A percentile compares a stretch with the other conserved stretches of the same genome.
Evolutionary conservation across 805 yeast species (phyloP).

Genomic region (Saccharomycopsis javanensis): DNA sequence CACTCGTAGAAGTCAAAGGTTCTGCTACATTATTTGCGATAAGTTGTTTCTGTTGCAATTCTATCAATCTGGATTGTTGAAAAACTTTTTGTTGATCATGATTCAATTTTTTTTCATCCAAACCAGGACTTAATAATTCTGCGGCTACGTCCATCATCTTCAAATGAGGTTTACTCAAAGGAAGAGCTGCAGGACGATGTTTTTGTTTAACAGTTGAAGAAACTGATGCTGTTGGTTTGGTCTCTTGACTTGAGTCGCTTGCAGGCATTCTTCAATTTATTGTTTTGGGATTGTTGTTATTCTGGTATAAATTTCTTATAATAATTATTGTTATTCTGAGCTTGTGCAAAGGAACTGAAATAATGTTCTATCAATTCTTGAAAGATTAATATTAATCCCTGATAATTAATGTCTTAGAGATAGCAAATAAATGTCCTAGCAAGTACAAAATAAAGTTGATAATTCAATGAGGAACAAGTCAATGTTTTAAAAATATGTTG

Average conservation of each 20-base stretch:
- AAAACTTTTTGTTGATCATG: constrained; percentile 12
- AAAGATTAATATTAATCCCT: no score
- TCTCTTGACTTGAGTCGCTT: neutral
- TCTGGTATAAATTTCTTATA: no score
- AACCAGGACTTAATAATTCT: constrained; percentile 17
- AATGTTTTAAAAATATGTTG: no score
- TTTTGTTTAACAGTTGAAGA: constrained; percentile 6
- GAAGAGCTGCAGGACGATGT: constrained; percentile 18
- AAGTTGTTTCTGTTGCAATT: constrained; percentile 16
- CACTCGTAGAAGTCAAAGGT: neutral
- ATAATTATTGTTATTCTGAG: no score
- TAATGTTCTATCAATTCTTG: no score
- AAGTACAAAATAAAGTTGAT: no score
- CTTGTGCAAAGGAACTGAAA: no score
- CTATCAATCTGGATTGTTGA: constrained; percentile 14
- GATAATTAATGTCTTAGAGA: no score
- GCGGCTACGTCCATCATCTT: constrained; percentile 18
- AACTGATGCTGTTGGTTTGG: neutral
- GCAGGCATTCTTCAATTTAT: neutral
- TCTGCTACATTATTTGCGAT: constrained; percentile 10
- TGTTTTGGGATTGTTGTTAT: no score
- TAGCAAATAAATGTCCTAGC: no score
- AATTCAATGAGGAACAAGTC: no score
- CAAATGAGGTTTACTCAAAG: constrained; percentile 6
- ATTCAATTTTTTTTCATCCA: constrained; percentile 7